Evolutionary conservation across 495 filamentous ascomycete genomes (phyloP).

Genomic region (Penicillium cataractarum): DNA sequence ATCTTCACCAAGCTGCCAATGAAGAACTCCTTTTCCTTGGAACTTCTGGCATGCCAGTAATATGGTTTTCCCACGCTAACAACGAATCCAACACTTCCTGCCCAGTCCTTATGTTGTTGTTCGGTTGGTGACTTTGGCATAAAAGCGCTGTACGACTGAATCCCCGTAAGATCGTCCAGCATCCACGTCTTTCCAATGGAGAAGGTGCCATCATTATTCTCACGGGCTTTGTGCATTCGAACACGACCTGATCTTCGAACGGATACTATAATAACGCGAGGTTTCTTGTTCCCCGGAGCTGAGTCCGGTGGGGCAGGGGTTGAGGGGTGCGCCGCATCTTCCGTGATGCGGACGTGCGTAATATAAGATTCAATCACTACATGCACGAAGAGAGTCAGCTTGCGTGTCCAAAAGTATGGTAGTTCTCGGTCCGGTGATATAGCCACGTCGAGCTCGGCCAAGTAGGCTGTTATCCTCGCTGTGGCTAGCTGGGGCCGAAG

Average conservation of each 20-base stretch:
- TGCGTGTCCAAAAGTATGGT: neutral
- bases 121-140: constrained; percentile 56
- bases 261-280: constrained; percentile 86
- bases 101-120: constrained; percentile 73
- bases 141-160: constrained; percentile 74
- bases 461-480: constrained; percentile 6
- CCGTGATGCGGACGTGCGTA: constrained; percentile 87
- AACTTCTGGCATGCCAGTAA: constrained; percentile 90
- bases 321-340: constrained; percentile 83
- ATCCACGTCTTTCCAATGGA: constrained; percentile 99
- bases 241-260: constrained; percentile 91
- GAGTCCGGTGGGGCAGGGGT: constrained; percentile 78
- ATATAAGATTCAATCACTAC: constrained; percentile 94
- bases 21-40: constrained; percentile 98
- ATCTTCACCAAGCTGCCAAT: constrained; percentile 94
- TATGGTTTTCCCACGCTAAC: constrained; percentile 91
- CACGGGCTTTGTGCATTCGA: constrained; percentile 93
- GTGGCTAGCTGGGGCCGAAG: no score
- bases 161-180: constrained; percentile 78
- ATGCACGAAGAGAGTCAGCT: constrained; percentile 19
- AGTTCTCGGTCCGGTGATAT: neutral
- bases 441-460: neutral
- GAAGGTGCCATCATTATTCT: constrained; percentile 90
- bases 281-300: constrained; percentile 75
- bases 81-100: constrained; percentile 79